A percentile compares a stretch with the other conserved stretches of the same genome.
phyloP scores from a whole-genome alignment of 805 yeast species.

The Barnettozyma pratensis region DNA sequence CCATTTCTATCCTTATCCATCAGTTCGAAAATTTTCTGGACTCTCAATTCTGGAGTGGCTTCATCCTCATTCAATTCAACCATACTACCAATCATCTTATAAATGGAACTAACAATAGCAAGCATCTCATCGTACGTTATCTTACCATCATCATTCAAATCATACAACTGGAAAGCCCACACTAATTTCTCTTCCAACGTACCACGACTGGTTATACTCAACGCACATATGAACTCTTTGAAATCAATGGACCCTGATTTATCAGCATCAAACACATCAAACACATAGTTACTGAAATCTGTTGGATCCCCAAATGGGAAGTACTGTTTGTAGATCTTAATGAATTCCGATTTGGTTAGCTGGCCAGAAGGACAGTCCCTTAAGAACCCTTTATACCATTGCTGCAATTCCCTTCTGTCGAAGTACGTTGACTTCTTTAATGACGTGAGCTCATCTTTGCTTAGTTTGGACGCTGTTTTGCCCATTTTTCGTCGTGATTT shows the following conservation, averaged over 20 bases:
- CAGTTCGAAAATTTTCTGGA: slow-evolving; percentile 69
- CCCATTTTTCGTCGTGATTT: slow-evolving; percentile 56
- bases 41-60: slow-evolving; percentile 84
- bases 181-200: slow-evolving; percentile 73
- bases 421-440: slow-evolving; percentile 84
- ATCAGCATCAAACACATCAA: slow-evolving; percentile 84
- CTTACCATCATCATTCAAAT: slow-evolving; percentile 71
- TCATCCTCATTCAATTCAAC: slow-evolving; percentile 86
- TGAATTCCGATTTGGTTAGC: slow-evolving; percentile 79
- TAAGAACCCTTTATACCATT: slow-evolving; percentile 95
- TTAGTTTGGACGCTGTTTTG: slow-evolving; percentile 85
- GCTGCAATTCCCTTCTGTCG: slow-evolving; percentile 90
- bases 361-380: slow-evolving; percentile 94
- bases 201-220: slow-evolving; percentile 85
- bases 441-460: slow-evolving; percentile 82
- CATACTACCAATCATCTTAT: slow-evolving; percentile 95
- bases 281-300: slow-evolving; percentile 83
- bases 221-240: slow-evolving; percentile 84
- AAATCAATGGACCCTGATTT: slow-evolving; percentile 79
- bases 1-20: slow-evolving; percentile 70
- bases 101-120: slow-evolving; percentile 73
- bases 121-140: slow-evolving; percentile 76
- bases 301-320: slow-evolving; percentile 98
- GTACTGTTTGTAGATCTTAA: slow-evolving; percentile 89
- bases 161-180: slow-evolving; percentile 91